These are phyloP conservation scores for Cruciata laevipes DNA, from an alignment of 257 asterid genomes.

Conservation along the genomic window DNA sequence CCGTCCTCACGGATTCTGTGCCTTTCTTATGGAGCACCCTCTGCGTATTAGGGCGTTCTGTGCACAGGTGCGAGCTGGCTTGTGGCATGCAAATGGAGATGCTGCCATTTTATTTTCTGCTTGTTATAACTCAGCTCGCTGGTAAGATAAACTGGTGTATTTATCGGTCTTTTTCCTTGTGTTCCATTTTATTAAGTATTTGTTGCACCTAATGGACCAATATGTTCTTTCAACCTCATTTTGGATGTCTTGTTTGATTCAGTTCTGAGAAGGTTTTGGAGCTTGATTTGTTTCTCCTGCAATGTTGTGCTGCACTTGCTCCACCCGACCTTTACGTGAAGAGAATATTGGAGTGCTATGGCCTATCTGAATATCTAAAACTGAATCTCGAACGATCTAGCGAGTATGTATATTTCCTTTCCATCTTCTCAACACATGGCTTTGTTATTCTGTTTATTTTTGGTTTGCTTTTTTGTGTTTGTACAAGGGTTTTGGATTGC, in stretches of 20 bases:
- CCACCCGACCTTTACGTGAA: conserved; percentile 78
- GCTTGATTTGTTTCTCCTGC: conserved; percentile 47
- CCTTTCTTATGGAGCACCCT: conserved; percentile 89
- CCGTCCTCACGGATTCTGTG: conserved; percentile 85
- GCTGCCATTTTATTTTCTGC: conserved; percentile 64
- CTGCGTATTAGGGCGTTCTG: conserved; percentile 84
- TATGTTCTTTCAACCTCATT: not conserved
- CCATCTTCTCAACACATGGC: not conserved
- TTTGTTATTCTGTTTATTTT: not conserved
- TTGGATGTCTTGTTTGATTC: conserved; percentile 14
- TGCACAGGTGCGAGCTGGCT: conserved; percentile 91
- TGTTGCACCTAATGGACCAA: not conserved
- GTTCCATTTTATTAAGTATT: not conserved
- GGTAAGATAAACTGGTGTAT: no score
- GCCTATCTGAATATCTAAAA: conserved; percentile 59
- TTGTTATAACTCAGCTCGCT: conserved; percentile 87
- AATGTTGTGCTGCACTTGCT: conserved; percentile 71
- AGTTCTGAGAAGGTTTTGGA: conserved; percentile 94
- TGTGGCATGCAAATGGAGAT: conserved; percentile 96
- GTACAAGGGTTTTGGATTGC: no score
- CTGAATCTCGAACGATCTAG: conserved; percentile 70
- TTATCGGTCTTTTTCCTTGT: no score
- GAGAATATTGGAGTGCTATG: conserved; percentile 88
- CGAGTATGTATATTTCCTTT: conserved; percentile 64
- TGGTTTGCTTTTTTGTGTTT: not conserved